Base-by-base conservation (phyloP, 495 filamentous ascomycete genomes). In the Penicillium odoratum region DNA sequence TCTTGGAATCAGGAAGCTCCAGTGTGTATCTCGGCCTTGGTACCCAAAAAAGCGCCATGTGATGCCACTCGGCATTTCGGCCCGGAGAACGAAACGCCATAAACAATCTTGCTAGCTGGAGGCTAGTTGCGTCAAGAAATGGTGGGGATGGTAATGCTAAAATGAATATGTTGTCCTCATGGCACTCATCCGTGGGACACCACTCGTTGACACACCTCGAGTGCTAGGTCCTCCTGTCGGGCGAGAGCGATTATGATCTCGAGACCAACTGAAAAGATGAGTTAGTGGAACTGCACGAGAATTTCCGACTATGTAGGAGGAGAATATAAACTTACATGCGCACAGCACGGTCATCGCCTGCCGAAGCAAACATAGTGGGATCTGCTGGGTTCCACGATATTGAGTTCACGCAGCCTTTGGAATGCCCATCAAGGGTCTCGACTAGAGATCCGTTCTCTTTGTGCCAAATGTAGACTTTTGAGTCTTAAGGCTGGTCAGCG, bases 371-470 rank as follows among this genome's bases (percentile, higher is more conserved):
- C 81, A 97, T 87, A 58, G 82, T 82, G 4, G 91, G 86, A 68
- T 96, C 81, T 3, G 74, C 77, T 1, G 93, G 92, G 62, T 93
- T 95, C 94, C 94, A 98, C 7, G 89, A 81, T 34, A 96, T 89
- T n/a, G 91, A 81, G 72, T 97, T 98, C 53, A 95, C 93, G 53
- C 84, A 88, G 10, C 91, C 88, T 7, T 82, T 78, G 0, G 69
- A 71, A 61, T 98, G 93, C 0, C 86, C 93, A 13, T 87, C 83
- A 16, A 97, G 75, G 33, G 80, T 85, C 63, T 91, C 89, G 7
- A 98, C 84, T 5, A 89, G 78, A 3, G 77, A 77, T 3, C 88
- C 91, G 31, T 86, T 93, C 43, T 87, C 81, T 69, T 92, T 93
- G 66, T 94, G 90, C 92, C 93, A 98, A 58, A 98, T 89, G 63